phyloP scores from a whole-genome alignment of 2,329 filamentous ascomycete species.

The Herpotrichia juniperi region DNA sequence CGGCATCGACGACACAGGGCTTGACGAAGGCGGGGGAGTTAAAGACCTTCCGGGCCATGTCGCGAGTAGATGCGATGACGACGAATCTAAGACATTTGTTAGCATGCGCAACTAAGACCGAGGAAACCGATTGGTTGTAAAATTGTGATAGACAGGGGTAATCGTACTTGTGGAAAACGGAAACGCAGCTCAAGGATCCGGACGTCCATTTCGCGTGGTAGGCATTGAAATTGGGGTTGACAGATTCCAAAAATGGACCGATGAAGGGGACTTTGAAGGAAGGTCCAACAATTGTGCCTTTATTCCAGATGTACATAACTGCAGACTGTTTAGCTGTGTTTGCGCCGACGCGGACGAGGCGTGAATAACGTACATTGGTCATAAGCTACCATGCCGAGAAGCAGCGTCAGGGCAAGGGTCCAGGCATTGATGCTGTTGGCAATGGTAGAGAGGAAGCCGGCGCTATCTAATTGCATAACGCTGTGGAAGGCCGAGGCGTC shows the following conservation, averaged over 20 bases:
- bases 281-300: slow-evolving; percentile 52
- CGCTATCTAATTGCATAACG: slow-evolving; percentile 35
- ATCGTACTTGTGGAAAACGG: slow-evolving; percentile 92
- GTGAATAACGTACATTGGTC: slow-evolving; percentile 75
- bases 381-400: slow-evolving; percentile 77
- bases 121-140: not conserved
- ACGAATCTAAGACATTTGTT: slow-evolving; percentile 72
- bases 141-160: not conserved
- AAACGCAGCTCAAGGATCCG: slow-evolving; percentile 90
- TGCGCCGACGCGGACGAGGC: not conserved
- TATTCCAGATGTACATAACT: slow-evolving; percentile 52
- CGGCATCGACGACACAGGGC: slow-evolving; percentile 91
- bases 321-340: slow-evolving; percentile 7
- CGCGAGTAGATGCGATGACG: slow-evolving; percentile 90
- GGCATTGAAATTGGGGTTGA: slow-evolving; percentile 87
- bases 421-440: slow-evolving; percentile 50
- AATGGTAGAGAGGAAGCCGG: slow-evolving; percentile 37
- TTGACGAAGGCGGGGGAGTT: slow-evolving; percentile 90
- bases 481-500: slow-evolving; percentile 43
- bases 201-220: slow-evolving; percentile 92
- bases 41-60: slow-evolving; percentile 94
- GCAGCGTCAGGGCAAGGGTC: slow-evolving; percentile 72
- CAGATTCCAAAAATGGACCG: slow-evolving; percentile 87
- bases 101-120: not conserved
- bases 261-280: slow-evolving; percentile 59